Evolutionary conservation across 2,329 filamentous ascomycete genomes (phyloP).

Genomic region (Diaporthe sp.): DNA sequence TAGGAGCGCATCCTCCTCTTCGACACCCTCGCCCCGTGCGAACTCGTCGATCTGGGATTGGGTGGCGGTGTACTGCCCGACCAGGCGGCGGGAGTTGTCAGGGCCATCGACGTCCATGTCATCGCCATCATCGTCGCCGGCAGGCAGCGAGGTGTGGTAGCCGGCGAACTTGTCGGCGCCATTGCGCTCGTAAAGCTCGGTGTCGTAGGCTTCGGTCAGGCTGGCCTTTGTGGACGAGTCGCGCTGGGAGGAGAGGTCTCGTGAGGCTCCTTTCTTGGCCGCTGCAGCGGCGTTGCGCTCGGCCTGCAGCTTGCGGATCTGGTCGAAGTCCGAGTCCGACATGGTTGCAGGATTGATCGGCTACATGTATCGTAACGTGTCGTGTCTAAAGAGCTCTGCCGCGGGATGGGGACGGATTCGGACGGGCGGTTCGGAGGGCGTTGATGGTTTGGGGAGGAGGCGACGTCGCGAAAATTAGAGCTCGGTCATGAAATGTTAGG

Average conservation of each 20-base stretch:
- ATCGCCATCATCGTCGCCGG: slow-evolving; percentile 82
- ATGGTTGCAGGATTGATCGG: slow-evolving; percentile 58
- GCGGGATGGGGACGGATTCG: neutral
- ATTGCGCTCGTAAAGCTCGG: slow-evolving; percentile 85
- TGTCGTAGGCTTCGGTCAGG: slow-evolving; percentile 91
- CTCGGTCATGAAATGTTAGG: slow-evolving; percentile 34
- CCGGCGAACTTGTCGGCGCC: slow-evolving; percentile 86
- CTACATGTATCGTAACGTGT: slow-evolving; percentile 40
- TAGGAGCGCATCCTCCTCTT: slow-evolving; percentile 91
- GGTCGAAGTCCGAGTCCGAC: slow-evolving; percentile 88
- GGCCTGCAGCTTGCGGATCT: slow-evolving; percentile 88
- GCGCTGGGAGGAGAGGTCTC: slow-evolving; percentile 83
- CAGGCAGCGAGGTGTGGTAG: slow-evolving; percentile 91
- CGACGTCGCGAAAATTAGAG: slow-evolving; percentile 33
- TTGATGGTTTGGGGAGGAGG: slow-evolving; percentile 1
- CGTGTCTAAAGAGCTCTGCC: neutral
- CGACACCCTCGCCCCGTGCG: slow-evolving; percentile 84
- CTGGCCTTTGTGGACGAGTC: slow-evolving; percentile 91
- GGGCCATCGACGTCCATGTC: slow-evolving; percentile 83
- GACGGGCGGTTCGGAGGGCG: neutral
- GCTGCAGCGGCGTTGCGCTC: slow-evolving; percentile 89
- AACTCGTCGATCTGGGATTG: slow-evolving; percentile 95
- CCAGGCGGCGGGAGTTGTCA: slow-evolving; percentile 81
- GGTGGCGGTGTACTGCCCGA: slow-evolving; percentile 96
- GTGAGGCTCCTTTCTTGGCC: slow-evolving; percentile 84